Evolutionary conservation across 2,329 filamentous ascomycete genomes (phyloP).

Genomic region (Chaetomium strumarium): DNA sequence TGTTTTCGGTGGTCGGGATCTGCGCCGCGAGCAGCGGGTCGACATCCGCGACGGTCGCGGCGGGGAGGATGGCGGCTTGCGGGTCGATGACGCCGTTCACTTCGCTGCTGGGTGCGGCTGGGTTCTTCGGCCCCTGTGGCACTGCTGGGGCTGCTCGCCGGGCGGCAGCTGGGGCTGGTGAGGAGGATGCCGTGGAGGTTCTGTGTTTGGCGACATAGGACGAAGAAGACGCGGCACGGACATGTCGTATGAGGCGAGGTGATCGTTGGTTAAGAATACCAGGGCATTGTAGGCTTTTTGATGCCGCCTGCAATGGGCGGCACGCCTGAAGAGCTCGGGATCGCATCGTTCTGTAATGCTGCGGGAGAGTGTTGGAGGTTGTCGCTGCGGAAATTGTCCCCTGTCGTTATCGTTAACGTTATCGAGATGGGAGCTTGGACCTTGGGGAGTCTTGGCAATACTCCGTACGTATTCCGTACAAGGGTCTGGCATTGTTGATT

Average conservation of each 20-base stretch:
- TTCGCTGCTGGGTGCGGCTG: neutral
- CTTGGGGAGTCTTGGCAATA: neutral
- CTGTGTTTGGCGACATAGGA: constrained; percentile 6
- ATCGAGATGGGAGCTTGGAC: neutral
- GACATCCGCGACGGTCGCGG: constrained; percentile 31
- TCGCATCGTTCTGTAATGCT: constrained; percentile 20
- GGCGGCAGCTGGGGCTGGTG: constrained; percentile 4
- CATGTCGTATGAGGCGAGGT: constrained; percentile 1
- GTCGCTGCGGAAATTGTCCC: constrained; percentile 5
- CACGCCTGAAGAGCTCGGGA: constrained; percentile 21
- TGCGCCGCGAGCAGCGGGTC: constrained; percentile 22
- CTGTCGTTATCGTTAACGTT: constrained; percentile 4
- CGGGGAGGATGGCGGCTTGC: constrained; percentile 26
- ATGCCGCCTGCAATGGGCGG: constrained; percentile 15
- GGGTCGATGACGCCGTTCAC: constrained; percentile 25
- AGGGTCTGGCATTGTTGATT: no score
- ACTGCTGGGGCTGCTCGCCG: neutral
- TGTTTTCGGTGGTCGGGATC: constrained; percentile 15
- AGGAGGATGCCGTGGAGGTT: neutral
- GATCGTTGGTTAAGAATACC: neutral
- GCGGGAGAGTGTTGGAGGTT: constrained; percentile 2
- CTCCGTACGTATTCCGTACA: no score
- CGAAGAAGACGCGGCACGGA: constrained; percentile 6
- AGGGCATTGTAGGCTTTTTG: constrained; percentile 10
- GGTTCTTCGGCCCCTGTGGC: neutral